Conservation (phyloP, 2,329 filamentous ascomycete genomes). For the Epichloe brachyelytri region DNA sequence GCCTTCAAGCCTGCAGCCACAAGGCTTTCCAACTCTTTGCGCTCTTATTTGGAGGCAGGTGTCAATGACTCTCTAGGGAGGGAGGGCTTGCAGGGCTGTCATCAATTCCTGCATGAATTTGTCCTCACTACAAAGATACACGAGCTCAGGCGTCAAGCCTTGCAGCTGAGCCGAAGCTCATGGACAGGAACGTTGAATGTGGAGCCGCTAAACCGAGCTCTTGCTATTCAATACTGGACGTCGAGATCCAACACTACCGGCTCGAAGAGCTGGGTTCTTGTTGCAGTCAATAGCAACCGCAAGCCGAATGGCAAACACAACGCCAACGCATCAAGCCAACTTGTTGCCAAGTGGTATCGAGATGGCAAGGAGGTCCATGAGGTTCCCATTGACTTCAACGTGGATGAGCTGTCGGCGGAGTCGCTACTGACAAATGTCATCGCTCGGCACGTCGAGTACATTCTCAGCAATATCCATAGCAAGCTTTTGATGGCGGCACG, state of each 20-base stretch:
- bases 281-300: conserved; percentile 63
- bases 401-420: conserved; percentile 58
- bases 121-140: conserved; percentile 83
- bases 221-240: conserved; percentile 88
- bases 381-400: conserved; percentile 53
- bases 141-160: conserved; percentile 65
- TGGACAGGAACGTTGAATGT: conserved; percentile 72
- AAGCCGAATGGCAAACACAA: conserved; percentile 27
- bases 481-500: conserved; percentile 47
- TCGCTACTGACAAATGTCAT: conserved; percentile 60
- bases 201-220: conserved; percentile 65
- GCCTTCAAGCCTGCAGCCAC: conserved; percentile 58
- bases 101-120: conserved; percentile 76
- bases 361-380: conserved; percentile 64
- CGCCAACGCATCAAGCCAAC: conserved; percentile 34
- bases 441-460: conserved; percentile 58
- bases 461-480: conserved; percentile 53
- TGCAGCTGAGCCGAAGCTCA: conserved; percentile 51
- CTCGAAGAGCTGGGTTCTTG: conserved; percentile 79
- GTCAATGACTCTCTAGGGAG: conserved; percentile 59
- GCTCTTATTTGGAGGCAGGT: conserved; percentile 52
- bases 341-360: conserved; percentile 71
- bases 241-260: conserved; percentile 37
- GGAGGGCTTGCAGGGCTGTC: conserved; percentile 67
- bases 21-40: conserved; percentile 48